phyloP scores from a whole-genome alignment of 768 basidiomycete genomes.

The Leucocoprinus leucothites region DNA sequence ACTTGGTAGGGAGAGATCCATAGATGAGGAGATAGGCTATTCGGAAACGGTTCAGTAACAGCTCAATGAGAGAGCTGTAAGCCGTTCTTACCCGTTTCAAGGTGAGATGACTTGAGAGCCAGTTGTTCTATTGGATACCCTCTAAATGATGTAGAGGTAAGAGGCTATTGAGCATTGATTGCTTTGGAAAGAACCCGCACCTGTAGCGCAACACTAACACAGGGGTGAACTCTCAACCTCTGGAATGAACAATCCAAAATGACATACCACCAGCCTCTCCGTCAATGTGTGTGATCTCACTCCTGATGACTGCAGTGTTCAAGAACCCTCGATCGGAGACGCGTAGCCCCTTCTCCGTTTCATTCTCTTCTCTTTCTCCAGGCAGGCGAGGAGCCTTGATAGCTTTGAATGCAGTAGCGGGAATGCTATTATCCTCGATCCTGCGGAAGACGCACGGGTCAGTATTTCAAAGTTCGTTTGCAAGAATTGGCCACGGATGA shows the following conservation, averaged over 20 bases:
- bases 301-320: constrained; percentile 79
- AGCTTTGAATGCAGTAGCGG: constrained; percentile 78
- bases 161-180: background rate
- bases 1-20: constrained; percentile 66
- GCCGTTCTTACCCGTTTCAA: constrained; percentile 52
- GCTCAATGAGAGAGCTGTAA: background rate
- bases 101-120: constrained; percentile 72
- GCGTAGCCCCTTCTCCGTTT: constrained; percentile 77
- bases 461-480: background rate
- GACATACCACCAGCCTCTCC: constrained; percentile 72
- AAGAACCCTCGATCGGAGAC: constrained; percentile 79
- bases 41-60: background rate
- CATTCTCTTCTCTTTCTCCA: constrained; percentile 75
- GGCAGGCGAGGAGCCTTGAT: constrained; percentile 56
- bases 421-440: constrained; percentile 76
- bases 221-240: background rate
- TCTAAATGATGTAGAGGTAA: constrained; percentile 32
- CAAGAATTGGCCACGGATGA: background rate
- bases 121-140: constrained; percentile 94
- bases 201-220: constrained; percentile 66
- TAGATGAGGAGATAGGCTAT: constrained; percentile 84
- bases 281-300: constrained; percentile 87
- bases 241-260: constrained; percentile 16
- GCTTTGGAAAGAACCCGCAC: constrained; percentile 27
- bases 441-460: constrained; percentile 31